These are phyloP conservation scores for Eucalyptus sp. DNA, from an alignment of 345 rosid species.

Conservation along the genomic window DNA sequence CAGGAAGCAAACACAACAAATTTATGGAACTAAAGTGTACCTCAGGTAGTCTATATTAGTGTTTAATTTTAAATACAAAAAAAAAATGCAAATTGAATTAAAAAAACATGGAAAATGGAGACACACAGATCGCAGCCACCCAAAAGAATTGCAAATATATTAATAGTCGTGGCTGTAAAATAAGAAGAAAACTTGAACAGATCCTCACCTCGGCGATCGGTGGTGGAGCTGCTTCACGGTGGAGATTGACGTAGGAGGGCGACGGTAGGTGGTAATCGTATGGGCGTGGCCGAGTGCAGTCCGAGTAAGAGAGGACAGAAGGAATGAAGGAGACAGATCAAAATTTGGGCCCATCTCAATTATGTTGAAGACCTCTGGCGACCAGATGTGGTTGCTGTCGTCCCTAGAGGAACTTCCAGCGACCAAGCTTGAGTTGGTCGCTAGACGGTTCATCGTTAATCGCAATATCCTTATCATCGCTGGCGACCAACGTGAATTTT, in stretches of 20 bases:
- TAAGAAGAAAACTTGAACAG: background rate
- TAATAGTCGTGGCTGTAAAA: background rate
- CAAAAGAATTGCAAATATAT: background rate
- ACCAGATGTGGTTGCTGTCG: background rate
- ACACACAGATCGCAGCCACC: background rate
- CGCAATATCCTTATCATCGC: background rate
- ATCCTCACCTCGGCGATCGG: background rate
- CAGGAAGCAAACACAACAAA: background rate
- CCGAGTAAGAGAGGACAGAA: background rate
- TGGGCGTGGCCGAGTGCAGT: background rate
- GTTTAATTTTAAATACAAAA: background rate
- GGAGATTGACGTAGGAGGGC: background rate
- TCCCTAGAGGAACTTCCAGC: background rate
- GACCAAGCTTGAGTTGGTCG: background rate
- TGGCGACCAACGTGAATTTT: background rate
- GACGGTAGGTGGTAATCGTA: background rate
- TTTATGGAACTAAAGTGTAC: background rate
- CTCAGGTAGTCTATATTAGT: background rate
- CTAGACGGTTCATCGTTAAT: background rate
- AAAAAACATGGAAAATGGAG: background rate
- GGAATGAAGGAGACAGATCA: background rate
- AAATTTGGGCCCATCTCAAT: background rate
- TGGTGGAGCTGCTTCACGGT: background rate
- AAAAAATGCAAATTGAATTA: background rate
- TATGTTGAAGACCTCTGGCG: background rate